These are phyloP conservation scores for Scutellaria barbata DNA, from an alignment of 257 asterid genomes.

Conservation along the genomic window DNA sequence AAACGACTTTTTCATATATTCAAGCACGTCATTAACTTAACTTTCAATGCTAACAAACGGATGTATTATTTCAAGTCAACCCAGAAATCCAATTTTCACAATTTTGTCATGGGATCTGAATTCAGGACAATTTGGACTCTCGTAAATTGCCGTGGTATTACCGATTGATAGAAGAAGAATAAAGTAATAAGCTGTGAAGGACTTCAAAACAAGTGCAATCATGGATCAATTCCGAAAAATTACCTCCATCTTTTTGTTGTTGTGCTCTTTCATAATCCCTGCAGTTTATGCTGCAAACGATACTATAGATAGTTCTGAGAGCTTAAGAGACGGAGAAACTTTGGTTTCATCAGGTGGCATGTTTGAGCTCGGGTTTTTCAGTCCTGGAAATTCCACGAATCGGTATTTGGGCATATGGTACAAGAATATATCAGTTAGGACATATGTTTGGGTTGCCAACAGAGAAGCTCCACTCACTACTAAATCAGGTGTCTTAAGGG, in stretches of 20 bases:
- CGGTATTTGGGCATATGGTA: conserved; percentile 10
- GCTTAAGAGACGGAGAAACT: neutral
- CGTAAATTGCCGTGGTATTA: too few species aligned
- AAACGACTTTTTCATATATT: too few species aligned
- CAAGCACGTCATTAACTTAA: too few species aligned
- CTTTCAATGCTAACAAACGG: too few species aligned
- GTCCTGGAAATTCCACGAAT: neutral
- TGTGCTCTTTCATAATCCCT: neutral
- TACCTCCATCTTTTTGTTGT: neutral
- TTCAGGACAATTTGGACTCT: too few species aligned
- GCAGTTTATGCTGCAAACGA: neutral
- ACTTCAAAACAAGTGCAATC: too few species aligned
- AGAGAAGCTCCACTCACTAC: neutral
- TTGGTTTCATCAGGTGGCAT: conserved; percentile 1
- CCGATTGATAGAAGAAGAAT: too few species aligned
- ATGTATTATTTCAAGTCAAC: neutral
- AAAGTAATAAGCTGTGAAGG: too few species aligned
- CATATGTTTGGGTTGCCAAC: conserved; percentile 15
- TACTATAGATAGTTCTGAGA: neutral
- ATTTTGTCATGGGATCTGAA: too few species aligned
- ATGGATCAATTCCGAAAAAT: neutral
- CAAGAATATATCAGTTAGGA: conserved; percentile 3
- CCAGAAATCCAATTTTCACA: too few species aligned
- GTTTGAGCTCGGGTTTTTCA: neutral
- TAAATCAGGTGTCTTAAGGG: neutral